Conservation (phyloP, 2,329 filamentous ascomycete species). For the Pestalotiopsis sp. region DNA sequence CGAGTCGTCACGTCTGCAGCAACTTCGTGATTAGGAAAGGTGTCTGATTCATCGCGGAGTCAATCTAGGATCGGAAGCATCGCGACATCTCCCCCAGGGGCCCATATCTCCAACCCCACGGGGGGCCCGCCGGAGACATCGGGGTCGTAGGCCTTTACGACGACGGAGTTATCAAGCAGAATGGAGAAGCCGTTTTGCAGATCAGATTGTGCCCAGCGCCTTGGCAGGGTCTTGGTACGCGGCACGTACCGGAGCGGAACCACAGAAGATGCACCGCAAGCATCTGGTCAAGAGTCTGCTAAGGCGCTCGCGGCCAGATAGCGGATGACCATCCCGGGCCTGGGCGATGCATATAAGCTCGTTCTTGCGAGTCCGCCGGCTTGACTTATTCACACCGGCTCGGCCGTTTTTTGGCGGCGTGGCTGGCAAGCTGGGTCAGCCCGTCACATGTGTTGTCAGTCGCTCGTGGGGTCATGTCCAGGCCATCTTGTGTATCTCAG, state of each 20-base stretch:
- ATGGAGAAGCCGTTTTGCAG: neutral
- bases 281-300: neutral
- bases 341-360: conserved; percentile 3
- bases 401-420: neutral
- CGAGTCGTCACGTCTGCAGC: neutral
- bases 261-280: neutral
- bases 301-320: neutral
- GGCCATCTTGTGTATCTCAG: too few relatives aligned
- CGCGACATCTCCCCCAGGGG: neutral
- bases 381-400: neutral
- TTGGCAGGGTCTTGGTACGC: neutral
- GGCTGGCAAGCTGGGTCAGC: neutral
- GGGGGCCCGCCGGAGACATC: neutral
- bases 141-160: neutral
- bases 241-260: neutral
- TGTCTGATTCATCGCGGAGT: neutral
- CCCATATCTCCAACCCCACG: neutral
- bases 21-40: neutral
- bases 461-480: too few relatives aligned
- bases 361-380: neutral
- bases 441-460: too few relatives aligned
- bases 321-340: neutral
- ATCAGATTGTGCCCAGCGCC: neutral
- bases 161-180: neutral
- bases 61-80: neutral